Conservation (phyloP, 192 early-diverging fungal species). For the Podila epicladia region DNA sequence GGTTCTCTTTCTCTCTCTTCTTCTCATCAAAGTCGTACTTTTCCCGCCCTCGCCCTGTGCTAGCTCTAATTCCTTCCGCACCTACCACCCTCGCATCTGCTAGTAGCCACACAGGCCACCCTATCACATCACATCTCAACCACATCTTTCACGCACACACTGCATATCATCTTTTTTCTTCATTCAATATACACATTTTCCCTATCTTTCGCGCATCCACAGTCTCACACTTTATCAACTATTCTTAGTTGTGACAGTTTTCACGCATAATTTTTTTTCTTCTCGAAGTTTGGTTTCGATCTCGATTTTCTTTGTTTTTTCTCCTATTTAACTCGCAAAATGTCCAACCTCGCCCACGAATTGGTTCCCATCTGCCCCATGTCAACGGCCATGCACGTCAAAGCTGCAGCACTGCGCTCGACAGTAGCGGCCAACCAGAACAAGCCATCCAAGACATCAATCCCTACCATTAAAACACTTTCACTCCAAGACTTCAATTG, state of each 20-base stretch:
- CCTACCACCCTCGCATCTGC: no score
- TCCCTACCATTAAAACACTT: slow-evolving; percentile 19
- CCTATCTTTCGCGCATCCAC: neutral
- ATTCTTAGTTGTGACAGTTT: neutral
- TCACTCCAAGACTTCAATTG: slow-evolving; percentile 38
- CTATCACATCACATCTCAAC: no score
- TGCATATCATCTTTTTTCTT: no score
- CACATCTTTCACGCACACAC: no score
- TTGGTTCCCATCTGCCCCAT: no score
- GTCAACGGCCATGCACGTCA: no score
- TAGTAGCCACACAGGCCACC: no score
- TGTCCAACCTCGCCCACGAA: neutral
- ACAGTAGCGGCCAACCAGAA: neutral
- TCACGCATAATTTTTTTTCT: neutral
- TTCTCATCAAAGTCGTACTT: no score
- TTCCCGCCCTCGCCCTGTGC: no score
- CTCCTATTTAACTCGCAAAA: neutral
- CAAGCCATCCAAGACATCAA: neutral
- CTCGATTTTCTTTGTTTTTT: slow-evolving; percentile 16
- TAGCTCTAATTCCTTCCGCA: no score
- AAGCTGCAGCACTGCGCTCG: neutral
- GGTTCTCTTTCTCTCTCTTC: no score
- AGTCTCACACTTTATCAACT: neutral
- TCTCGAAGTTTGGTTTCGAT: neutral
- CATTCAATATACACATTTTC: no score